A percentile compares a stretch with the other conserved stretches of the same genome.
phyloP scores from a whole-genome alignment of 176 grass and related monocot genomes.

The Puccinellia tenuiflora region DNA sequence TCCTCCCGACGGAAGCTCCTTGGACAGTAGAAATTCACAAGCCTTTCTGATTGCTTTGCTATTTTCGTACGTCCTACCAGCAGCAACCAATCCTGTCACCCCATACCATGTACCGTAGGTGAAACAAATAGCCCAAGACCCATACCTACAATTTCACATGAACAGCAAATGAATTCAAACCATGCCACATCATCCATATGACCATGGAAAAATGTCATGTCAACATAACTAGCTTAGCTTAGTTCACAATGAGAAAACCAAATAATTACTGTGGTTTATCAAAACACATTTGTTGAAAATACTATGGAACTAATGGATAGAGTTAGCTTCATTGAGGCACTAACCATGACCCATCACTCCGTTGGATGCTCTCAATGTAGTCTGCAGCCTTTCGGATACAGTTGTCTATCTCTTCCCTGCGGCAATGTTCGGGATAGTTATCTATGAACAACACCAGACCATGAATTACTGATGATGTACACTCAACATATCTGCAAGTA shows the following conservation, averaged over 20 bases:
- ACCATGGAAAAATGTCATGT: neutral
- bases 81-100: conserved; percentile 34
- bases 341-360: neutral
- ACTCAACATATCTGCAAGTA: neutral
- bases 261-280: neutral
- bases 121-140: neutral
- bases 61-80: conserved; percentile 26
- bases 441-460: neutral
- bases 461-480: neutral
- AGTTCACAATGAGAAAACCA: neutral
- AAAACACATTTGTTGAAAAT: neutral
- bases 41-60: conserved; percentile 33
- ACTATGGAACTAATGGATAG: neutral
- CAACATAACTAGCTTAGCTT: neutral
- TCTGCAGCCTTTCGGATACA: neutral
- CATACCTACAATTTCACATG: neutral
- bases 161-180: neutral
- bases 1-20: conserved; percentile 7
- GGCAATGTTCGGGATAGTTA: neutral
- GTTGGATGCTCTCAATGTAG: neutral
- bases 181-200: neutral
- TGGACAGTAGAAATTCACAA: conserved; percentile 52
- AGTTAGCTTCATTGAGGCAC: neutral
- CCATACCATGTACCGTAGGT: neutral
- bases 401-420: neutral